Percentiles rank a stretch among this genome's conserved stretches.
Conservation (phyloP, 2,329 filamentous ascomycete genomes). For the Plectosphaerella sp. region DNA sequence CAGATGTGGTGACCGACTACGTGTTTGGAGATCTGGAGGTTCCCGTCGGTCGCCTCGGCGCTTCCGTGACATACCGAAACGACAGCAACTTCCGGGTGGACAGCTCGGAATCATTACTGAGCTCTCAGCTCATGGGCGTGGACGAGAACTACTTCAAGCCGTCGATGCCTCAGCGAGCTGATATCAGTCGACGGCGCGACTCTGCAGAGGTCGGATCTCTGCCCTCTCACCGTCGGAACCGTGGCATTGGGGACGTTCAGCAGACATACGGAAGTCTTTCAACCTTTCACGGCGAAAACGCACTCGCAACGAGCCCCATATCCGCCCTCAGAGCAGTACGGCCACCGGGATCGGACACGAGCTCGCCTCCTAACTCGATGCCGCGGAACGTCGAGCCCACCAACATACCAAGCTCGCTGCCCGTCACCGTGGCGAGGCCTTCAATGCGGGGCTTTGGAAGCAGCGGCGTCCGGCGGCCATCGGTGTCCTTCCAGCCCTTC, state of each 20-base stretch:
- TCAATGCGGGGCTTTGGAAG: constrained; percentile 38
- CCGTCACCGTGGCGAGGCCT: constrained; percentile 34
- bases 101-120: constrained; percentile 84
- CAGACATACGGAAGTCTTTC: constrained; percentile 87
- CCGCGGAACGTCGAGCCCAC: constrained; percentile 40
- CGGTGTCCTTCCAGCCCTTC: constrained; percentile 90
- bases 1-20: constrained; percentile 68
- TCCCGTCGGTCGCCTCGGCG: constrained; percentile 77
- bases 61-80: constrained; percentile 78
- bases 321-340: constrained; percentile 72
- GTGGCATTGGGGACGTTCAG: constrained; percentile 54
- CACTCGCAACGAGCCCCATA: constrained; percentile 78
- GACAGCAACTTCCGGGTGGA: constrained; percentile 90
- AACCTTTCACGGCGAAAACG: constrained; percentile 79
- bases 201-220: constrained; percentile 66
- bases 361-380: constrained; percentile 51
- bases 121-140: constrained; percentile 87
- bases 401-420: constrained; percentile 47
- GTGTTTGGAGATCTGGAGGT: constrained; percentile 81
- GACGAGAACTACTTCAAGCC: constrained; percentile 86
- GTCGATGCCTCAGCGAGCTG: constrained; percentile 57
- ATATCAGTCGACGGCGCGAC: constrained; percentile 27
- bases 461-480: constrained; percentile 62
- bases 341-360: constrained; percentile 55
- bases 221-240: constrained; percentile 53